These are phyloP conservation scores for Cordyceps militaris DNA, from an alignment of 2,329 filamentous ascomycete genomes.

Conservation along the genomic window DNA sequence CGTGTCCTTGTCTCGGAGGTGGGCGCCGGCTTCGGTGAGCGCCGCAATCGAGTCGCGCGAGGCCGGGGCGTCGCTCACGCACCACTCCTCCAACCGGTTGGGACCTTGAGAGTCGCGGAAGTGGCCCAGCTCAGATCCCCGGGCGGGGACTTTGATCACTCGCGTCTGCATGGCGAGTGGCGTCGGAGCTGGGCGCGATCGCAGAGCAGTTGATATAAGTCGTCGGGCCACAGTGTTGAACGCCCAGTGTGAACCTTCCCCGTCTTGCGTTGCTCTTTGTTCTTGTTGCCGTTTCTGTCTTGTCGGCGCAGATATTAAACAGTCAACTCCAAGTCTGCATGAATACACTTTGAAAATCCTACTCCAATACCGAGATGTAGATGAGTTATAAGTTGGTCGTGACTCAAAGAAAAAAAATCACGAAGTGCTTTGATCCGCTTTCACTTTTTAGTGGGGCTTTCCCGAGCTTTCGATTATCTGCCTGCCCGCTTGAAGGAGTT, in stretches of 20 bases:
- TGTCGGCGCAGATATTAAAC: background rate
- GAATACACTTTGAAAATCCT: background rate
- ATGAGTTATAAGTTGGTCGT: background rate
- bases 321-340: background rate
- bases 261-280: background rate
- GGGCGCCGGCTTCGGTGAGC: conserved; percentile 58
- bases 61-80: conserved; percentile 23
- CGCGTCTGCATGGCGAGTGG: conserved; percentile 32
- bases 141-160: conserved; percentile 29
- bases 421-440: background rate
- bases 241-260: conserved; percentile 7
- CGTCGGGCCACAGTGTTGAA: background rate
- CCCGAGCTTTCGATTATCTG: too few relatives aligned
- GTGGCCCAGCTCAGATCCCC: conserved; percentile 25
- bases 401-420: conserved; percentile 12
- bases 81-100: conserved; percentile 36
- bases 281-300: background rate
- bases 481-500: too few relatives aligned
- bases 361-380: background rate
- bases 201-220: conserved; percentile 14
- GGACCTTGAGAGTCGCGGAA: conserved; percentile 26
- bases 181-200: background rate
- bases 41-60: conserved; percentile 26
- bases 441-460: conserved; percentile 12
- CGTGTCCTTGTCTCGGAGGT: conserved; percentile 56